Conservation (phyloP, 306 rosid genomes). For the Medicago lupulina region DNA sequence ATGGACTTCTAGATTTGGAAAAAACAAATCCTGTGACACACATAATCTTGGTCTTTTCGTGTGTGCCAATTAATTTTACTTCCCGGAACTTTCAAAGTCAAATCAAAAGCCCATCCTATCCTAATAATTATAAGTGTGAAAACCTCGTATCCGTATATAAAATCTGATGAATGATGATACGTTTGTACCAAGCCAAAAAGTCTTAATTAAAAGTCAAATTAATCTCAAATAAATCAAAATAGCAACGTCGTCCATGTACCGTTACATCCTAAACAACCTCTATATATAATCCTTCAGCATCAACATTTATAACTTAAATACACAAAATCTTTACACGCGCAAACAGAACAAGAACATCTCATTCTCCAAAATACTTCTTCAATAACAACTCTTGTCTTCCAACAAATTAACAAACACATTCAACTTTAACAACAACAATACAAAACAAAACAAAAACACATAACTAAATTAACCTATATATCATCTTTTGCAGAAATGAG, state of each 20-base stretch:
- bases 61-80: too few species aligned
- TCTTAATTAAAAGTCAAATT: neutral
- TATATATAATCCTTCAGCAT: conserved; percentile 16
- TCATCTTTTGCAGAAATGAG: conserved; percentile 42
- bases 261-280: neutral
- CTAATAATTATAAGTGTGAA: neutral
- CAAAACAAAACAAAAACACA: too few species aligned
- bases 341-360: neutral
- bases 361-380: neutral
- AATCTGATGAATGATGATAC: neutral
- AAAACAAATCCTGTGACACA: too few species aligned
- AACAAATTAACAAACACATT: too few species aligned
- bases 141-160: neutral
- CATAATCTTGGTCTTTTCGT: too few species aligned
- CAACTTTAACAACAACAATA: too few species aligned
- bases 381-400: neutral
- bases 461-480: too few species aligned
- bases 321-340: too few species aligned
- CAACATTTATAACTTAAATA: neutral
- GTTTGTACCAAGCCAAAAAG: neutral
- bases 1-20: too few species aligned
- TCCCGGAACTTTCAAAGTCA: too few species aligned
- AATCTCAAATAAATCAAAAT: neutral
- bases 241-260: neutral
- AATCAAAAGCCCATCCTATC: too few species aligned